These are phyloP conservation scores for Ashbya aceris DNA, from an alignment of 1,139 yeast species.

Conservation along the genomic window DNA sequence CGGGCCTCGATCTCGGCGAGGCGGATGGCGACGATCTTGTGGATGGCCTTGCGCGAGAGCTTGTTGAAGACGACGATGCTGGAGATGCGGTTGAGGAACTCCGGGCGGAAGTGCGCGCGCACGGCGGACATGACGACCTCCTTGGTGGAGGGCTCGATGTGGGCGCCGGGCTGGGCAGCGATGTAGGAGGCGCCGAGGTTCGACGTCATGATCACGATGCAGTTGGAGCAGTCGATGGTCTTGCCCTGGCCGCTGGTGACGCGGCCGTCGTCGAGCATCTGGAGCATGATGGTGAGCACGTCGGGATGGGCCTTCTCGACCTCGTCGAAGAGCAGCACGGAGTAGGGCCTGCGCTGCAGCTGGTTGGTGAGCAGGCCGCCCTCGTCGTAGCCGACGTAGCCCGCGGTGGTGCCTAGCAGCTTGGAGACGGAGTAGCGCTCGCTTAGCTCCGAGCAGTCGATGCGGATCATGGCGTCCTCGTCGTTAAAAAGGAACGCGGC, in stretches of 20 bases:
- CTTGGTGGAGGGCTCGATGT: conserved; percentile 56
- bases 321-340: conserved; percentile 90
- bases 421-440: conserved; percentile 96
- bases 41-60: conserved; percentile 80
- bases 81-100: conserved; percentile 90
- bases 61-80: conserved; percentile 89
- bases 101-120: conserved; percentile 92
- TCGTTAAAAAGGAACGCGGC: conserved; percentile 95
- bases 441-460: conserved; percentile 92
- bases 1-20: conserved; percentile 75
- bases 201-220: conserved; percentile 92
- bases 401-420: conserved; percentile 95
- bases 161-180: conserved; percentile 55
- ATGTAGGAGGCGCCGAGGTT: conserved; percentile 92
- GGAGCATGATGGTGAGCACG: conserved; percentile 82
- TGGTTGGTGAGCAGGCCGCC: conserved; percentile 96
- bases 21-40: conserved; percentile 83
- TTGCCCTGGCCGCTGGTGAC: conserved; percentile 92
- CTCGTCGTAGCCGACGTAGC: conserved; percentile 95
- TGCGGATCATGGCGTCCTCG: conserved; percentile 91
- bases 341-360: conserved; percentile 82
- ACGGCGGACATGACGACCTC: conserved; percentile 78
- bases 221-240: conserved; percentile 83
- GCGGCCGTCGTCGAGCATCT: conserved; percentile 93
- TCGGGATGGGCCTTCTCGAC: conserved; percentile 99